Percentiles rank a stretch among this genome's conserved stretches.
Conservation (phyloP, 352 stramenopile species). For the Phytopythium vexans region DNA sequence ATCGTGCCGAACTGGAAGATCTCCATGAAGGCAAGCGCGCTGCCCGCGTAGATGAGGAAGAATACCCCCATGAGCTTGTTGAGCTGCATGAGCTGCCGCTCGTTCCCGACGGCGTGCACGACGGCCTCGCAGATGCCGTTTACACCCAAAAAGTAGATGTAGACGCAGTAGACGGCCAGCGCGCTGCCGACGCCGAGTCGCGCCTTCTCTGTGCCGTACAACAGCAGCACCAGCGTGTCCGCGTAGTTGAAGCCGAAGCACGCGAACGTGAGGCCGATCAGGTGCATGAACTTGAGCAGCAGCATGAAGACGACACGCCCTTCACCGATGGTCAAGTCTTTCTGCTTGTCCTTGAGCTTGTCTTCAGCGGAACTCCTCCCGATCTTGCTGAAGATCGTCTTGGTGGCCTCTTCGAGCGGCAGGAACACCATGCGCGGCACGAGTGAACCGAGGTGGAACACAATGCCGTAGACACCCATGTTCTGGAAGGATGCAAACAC, state of each 20-base stretch:
- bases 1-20: conserved; percentile 47
- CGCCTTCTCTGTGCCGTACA: conserved; percentile 78
- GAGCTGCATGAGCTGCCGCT: conserved; percentile 67
- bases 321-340: conserved; percentile 14
- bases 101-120: conserved; percentile 86
- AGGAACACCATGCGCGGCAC: conserved; percentile 95
- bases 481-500: conserved; percentile 88
- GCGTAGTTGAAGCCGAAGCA: conserved; percentile 85
- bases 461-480: conserved; percentile 96
- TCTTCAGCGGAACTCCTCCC: conserved; percentile 16
- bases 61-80: conserved; percentile 82
- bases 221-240: conserved; percentile 68
- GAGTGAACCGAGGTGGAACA: conserved; percentile 94
- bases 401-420: conserved; percentile 95
- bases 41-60: conserved; percentile 71
- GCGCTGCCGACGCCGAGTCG: conserved; percentile 45
- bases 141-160: conserved; percentile 93
- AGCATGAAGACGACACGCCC: conserved; percentile 56
- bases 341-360: conserved; percentile 18
- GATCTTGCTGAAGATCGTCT: conserved; percentile 94
- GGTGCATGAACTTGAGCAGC: conserved; percentile 82
- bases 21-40: conserved; percentile 65
- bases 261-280: conserved; percentile 81
- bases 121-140: conserved; percentile 97
- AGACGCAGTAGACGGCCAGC: conserved; percentile 88